A percentile compares a stretch with the other conserved stretches of the same genome.
Conservation (phyloP, 805 yeast genomes). For the Spathaspora passalidarum region DNA sequence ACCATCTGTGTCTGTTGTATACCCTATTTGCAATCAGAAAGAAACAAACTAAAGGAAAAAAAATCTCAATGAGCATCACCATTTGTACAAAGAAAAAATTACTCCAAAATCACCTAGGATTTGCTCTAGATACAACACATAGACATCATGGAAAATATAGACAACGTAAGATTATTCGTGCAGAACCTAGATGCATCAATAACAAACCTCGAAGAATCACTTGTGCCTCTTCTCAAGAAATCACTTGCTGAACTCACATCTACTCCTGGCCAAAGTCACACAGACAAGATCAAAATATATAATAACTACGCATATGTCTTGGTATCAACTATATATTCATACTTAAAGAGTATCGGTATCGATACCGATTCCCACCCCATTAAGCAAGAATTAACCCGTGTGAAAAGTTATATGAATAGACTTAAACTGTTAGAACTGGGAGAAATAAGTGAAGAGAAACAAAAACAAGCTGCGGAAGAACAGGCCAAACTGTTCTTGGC, state of each 20-base stretch:
- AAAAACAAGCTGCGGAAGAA: conserved; percentile 24
- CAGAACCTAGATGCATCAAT: conserved; percentile 35
- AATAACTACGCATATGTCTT: conserved; percentile 49
- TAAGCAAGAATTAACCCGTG: conserved; percentile 62
- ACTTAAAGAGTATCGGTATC: conserved; percentile 56
- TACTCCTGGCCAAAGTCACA: conserved; percentile 12
- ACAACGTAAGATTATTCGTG: conserved; percentile 39
- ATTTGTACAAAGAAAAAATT: conserved; percentile 3
- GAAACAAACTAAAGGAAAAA: conserved; percentile 1
- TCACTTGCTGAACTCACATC: conserved; percentile 38
- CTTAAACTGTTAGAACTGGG: conserved; percentile 39
- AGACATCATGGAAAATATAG: conserved; percentile 44
- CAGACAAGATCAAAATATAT: conserved; percentile 28
- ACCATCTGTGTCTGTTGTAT: conserved; percentile 13
- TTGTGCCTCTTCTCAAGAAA: conserved; percentile 35
- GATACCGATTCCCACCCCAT: conserved; percentile 60
- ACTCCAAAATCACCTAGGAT: too few relatives aligned
- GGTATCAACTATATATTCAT: conserved; percentile 56
- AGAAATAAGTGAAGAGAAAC: conserved; percentile 16
- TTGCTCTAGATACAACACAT: too few relatives aligned
- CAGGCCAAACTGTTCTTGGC: conserved; percentile 46
- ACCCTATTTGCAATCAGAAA: too few relatives aligned
- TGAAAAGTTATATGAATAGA: conserved; percentile 65
- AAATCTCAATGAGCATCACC: conserved; percentile 10
- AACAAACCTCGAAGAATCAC: conserved; percentile 28